Base-by-base conservation (phyloP, 1,284 basidiomycete species). In the Ceratobasidium theobromae region DNA sequence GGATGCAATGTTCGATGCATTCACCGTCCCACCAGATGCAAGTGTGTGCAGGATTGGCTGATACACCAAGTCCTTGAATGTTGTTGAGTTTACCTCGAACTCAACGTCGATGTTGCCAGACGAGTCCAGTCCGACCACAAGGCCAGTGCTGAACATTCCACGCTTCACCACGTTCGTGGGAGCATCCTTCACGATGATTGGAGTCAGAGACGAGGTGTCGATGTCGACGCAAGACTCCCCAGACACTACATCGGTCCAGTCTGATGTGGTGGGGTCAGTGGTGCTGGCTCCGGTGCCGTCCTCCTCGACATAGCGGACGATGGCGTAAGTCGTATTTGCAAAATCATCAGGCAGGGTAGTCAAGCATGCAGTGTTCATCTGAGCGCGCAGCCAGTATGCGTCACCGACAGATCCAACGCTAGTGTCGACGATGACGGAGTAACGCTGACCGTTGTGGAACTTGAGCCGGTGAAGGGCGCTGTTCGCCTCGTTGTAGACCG, bases 381-480 rank as follows among this genome's bases (percentile, higher is more conserved):
- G 71, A 1, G 78, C 76, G 9, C 81, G 75, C 73, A 82, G 74
- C 78, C 79, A 77, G 72, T 76, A 78, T 64, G 74, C 43, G 45
- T 60, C 74, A 60, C 73, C 73, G 71, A 73, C 64, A 62, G 73
- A 69, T 1, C 72, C 75, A 64, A 71, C 70, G 62, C 78, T 76
- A 33, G 77, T 77, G 32, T 69, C 69, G 28, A 83, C 69, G n/a
- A 82, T 72, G 48, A 81, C 81, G 32, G 77, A 79, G 69, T 81
- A 81, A 18, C 81, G 72, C 72, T 82, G 81, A 4, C 79, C 79
- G 18, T 80, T 75, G 46, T 77, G 76, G 53, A 81, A 64, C 8
- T 73, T 74, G 46, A 82, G 45, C 27, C 57, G 57, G 45, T 60
- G 57, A 4, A 60, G 45, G 6, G 57, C 57, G 30, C 57, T 60